These are phyloP conservation scores for Penicillium sp. DNA, from an alignment of 2,329 filamentous ascomycete genomes.

Conservation along the genomic window DNA sequence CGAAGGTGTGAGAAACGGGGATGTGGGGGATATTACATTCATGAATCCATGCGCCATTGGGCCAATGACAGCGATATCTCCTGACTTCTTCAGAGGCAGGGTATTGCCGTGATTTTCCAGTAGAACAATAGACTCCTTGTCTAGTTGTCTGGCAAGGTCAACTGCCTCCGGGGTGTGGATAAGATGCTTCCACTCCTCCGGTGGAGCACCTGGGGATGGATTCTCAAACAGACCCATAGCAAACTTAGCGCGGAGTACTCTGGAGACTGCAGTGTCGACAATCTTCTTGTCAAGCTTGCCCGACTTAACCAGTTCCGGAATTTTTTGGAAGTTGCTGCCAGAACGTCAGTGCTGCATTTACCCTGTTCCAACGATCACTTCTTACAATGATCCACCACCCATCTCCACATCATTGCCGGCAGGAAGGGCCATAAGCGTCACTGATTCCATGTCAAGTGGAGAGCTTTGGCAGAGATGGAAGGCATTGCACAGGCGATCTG, in stretches of 20 bases:
- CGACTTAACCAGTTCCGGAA: slow-evolving; percentile 64
- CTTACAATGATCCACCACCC: slow-evolving; percentile 69
- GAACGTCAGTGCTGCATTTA: not conserved
- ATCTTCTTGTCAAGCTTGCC: slow-evolving; percentile 61
- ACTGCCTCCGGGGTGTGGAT: not conserved
- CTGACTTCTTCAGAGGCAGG: not conserved
- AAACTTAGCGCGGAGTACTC: slow-evolving; percentile 42
- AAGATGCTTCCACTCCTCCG: not conserved
- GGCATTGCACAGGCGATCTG: slow-evolving; percentile 64
- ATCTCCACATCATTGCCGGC: slow-evolving; percentile 74
- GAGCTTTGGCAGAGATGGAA: slow-evolving; percentile 65
- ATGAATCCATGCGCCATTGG: not conserved
- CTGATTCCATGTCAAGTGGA: slow-evolving; percentile 65
- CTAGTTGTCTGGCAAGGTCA: not conserved
- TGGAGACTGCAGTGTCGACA: slow-evolving; percentile 66
- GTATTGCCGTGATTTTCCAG: not conserved
- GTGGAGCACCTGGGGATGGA: not conserved
- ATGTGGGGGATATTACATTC: not conserved
- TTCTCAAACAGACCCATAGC: not conserved
- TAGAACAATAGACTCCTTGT: not conserved
- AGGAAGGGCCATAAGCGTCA: slow-evolving; percentile 64
- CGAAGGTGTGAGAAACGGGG: not conserved
- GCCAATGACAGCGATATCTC: not conserved
- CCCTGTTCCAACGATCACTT: not conserved
- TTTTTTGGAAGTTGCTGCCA: slow-evolving; percentile 62